Conservation (phyloP, 148 eudicot species). For the Camellia sinensis region DNA sequence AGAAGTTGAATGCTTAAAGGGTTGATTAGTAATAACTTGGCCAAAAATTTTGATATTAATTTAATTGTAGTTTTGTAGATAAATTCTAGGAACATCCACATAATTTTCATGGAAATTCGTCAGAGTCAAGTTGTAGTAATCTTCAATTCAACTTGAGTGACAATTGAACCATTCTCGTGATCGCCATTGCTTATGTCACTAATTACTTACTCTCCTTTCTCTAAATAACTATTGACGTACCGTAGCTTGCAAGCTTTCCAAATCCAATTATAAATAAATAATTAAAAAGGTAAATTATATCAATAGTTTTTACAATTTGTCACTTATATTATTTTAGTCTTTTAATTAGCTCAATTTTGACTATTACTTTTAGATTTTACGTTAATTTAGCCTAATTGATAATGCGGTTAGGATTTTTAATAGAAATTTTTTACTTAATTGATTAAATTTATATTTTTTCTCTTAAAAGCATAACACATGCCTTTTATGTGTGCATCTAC, state of each 20-base stretch:
- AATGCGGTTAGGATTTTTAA: too few species aligned
- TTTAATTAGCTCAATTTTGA: too few species aligned
- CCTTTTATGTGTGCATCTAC: too few species aligned
- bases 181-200: constrained; percentile 14
- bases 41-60: neutral
- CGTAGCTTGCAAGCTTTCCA: constrained; percentile 6
- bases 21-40: neutral
- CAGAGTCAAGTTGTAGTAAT: constrained; percentile 12
- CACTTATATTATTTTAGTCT: too few species aligned
- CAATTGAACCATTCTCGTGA: neutral
- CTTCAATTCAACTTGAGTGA: constrained; percentile 4
- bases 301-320: too few species aligned
- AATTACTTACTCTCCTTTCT: neutral
- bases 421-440: too few species aligned
- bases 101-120: neutral
- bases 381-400: too few species aligned
- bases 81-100: neutral
- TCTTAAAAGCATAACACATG: too few species aligned
- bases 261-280: too few species aligned
- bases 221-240: neutral
- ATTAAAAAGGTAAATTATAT: too few species aligned
- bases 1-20: neutral
- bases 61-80: neutral
- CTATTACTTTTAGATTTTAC: too few species aligned
- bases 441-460: too few species aligned